phyloP scores from a whole-genome alignment of 768 basidiomycete species.

The Lanmaoa rubissima region DNA sequence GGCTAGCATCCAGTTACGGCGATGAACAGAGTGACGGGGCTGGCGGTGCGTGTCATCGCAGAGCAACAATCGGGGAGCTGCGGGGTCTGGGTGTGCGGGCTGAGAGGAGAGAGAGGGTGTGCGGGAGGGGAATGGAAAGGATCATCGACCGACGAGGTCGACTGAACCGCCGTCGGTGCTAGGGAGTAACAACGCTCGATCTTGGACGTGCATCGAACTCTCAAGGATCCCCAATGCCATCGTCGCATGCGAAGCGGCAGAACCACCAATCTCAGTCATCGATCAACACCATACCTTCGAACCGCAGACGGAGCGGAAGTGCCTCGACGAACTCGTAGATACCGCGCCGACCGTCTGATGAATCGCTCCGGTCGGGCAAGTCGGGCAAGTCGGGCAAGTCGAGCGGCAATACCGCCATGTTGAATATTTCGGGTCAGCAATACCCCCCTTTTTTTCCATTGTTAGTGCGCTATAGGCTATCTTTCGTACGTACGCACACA shows the following conservation, averaged over 20 bases:
- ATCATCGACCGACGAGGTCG: conserved; percentile 14
- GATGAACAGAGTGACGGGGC: conserved; percentile 57
- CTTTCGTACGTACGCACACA: background rate
- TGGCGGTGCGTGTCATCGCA: conserved; percentile 51
- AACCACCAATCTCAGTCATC: conserved; percentile 33
- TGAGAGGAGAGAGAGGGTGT: conserved; percentile 17
- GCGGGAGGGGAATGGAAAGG: conserved; percentile 14
- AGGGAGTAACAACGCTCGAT: conserved; percentile 18
- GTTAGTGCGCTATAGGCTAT: conserved; percentile 17
- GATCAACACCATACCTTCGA: conserved; percentile 19
- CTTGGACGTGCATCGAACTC: conserved; percentile 25
- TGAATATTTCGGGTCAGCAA: conserved; percentile 13
- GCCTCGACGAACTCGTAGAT: conserved; percentile 18
- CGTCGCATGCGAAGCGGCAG: conserved; percentile 21
- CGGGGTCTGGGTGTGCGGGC: conserved; percentile 15
- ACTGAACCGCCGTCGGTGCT: conserved; percentile 16
- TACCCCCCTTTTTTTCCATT: background rate
- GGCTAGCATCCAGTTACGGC: too few species aligned
- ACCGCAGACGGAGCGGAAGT: conserved; percentile 31
- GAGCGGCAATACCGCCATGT: conserved; percentile 22
- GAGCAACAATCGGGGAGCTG: conserved; percentile 46
- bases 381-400: conserved; percentile 36
- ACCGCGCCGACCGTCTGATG: conserved; percentile 34
- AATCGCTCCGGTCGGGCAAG: conserved; percentile 42
- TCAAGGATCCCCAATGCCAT: conserved; percentile 22